phyloP scores from a whole-genome alignment of 495 filamentous ascomycete genomes.

The Aspergillus hancockii region DNA sequence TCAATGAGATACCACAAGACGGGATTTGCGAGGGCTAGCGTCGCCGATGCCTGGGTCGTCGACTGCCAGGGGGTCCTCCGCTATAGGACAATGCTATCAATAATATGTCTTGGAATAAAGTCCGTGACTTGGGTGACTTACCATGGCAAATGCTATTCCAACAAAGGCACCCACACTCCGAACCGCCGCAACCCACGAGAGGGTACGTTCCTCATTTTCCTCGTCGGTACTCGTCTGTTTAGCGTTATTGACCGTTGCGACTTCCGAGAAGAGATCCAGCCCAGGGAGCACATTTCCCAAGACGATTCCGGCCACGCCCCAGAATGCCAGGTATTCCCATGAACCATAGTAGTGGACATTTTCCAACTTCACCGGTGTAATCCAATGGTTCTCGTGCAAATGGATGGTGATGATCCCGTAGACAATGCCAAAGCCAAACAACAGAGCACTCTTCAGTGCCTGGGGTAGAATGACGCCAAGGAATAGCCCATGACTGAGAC shows the following conservation, averaged over 20 bases:
- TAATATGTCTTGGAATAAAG: background rate
- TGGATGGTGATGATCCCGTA: conserved; percentile 88
- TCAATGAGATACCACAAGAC: conserved; percentile 96
- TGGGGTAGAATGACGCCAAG: conserved; percentile 47
- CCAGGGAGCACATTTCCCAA: conserved; percentile 81
- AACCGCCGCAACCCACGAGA: conserved; percentile 80
- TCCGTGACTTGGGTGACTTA: conserved; percentile 43
- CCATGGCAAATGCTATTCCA: conserved; percentile 95
- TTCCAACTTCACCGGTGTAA: conserved; percentile 63
- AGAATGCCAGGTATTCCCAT: conserved; percentile 72
- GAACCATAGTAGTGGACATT: conserved; percentile 58
- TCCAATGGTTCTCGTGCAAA: conserved; percentile 67
- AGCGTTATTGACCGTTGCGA: conserved; percentile 20
- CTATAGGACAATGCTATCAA: conserved; percentile 41
- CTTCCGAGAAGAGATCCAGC: conserved; percentile 70
- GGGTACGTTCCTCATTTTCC: conserved; percentile 35
- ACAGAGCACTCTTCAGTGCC: conserved; percentile 56
- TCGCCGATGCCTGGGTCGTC: conserved; percentile 86
- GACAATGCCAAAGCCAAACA: conserved; percentile 80
- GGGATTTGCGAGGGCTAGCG: conserved; percentile 88
- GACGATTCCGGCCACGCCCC: conserved; percentile 76
- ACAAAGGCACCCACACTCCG: conserved; percentile 91
- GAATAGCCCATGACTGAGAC: conserved; percentile 44
- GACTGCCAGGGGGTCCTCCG: conserved; percentile 90
- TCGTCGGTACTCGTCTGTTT: conserved; percentile 28